These are phyloP conservation scores for Microdochium bolleyi DNA, from an alignment of 2,329 filamentous ascomycete species.

Conservation along the genomic window DNA sequence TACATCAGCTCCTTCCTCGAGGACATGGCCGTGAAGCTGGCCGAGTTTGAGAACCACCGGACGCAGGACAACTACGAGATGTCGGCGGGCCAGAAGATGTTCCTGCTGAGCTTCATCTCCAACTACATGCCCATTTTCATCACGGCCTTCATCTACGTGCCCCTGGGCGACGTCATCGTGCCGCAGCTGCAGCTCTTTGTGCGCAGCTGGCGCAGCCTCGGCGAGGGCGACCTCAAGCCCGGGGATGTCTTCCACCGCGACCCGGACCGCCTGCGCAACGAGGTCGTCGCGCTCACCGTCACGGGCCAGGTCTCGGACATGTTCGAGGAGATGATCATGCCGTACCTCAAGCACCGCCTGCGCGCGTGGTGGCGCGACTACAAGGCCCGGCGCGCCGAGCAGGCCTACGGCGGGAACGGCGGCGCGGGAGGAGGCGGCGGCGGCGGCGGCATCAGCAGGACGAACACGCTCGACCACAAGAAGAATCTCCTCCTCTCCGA, in stretches of 20 bases:
- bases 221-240: not conserved
- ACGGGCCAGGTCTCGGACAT: slow-evolving; percentile 66
- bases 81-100: slow-evolving; percentile 65
- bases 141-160: slow-evolving; percentile 73
- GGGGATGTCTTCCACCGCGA: slow-evolving; percentile 51
- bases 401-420: slow-evolving; percentile 34
- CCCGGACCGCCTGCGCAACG: slow-evolving; percentile 56
- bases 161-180: slow-evolving; percentile 60
- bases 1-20: slow-evolving; percentile 57
- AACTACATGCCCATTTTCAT: slow-evolving; percentile 70
- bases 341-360: slow-evolving; percentile 55
- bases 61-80: slow-evolving; percentile 61
- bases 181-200: slow-evolving; percentile 58
- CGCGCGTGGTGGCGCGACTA: slow-evolving; percentile 36
- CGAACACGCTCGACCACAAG: too few species aligned
- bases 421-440: not conserved
- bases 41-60: slow-evolving; percentile 68
- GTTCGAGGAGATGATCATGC: slow-evolving; percentile 64
- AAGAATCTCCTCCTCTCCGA: too few species aligned
- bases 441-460: not conserved
- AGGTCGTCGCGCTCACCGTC: slow-evolving; percentile 69
- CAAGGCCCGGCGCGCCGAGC: slow-evolving; percentile 21
- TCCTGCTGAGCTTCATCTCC: slow-evolving; percentile 73
- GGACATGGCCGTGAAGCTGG: slow-evolving; percentile 52
- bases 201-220: slow-evolving; percentile 38